Evolutionary conservation across 768 basidiomycete genomes (phyloP).

Genomic region (Suillus ampliporus): DNA sequence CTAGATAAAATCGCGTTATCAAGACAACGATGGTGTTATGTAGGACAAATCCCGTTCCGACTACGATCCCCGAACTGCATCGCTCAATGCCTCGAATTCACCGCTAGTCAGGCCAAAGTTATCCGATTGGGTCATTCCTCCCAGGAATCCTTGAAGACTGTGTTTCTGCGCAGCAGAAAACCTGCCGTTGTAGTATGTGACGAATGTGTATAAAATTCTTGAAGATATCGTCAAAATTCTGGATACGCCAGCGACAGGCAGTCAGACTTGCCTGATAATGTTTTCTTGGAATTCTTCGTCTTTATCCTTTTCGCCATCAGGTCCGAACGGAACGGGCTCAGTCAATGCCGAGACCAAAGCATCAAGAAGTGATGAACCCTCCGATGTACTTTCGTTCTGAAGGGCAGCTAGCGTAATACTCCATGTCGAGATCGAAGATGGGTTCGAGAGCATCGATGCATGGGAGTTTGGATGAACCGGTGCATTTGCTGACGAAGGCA

Average conservation of each 20-base stretch:
- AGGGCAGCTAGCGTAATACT: constrained; percentile 55
- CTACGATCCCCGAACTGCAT: constrained; percentile 14
- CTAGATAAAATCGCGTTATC: constrained; percentile 30
- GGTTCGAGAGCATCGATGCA: constrained; percentile 62
- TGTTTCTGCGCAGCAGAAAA: constrained; percentile 38
- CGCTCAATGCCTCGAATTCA: constrained; percentile 28
- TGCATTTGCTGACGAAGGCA: constrained; percentile 28
- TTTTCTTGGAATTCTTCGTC: constrained; percentile 75
- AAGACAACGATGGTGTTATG: constrained; percentile 7
- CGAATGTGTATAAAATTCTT: constrained; percentile 61
- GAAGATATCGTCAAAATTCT: constrained; percentile 3
- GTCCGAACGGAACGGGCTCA: constrained; percentile 65
- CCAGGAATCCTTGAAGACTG: constrained; percentile 34
- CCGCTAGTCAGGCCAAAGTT: constrained; percentile 13
- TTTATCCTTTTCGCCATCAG: constrained; percentile 66
- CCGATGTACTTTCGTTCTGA: constrained; percentile 35
- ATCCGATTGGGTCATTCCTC: constrained; percentile 4
- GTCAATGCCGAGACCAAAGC: constrained; percentile 58
- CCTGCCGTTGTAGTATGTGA: constrained; percentile 43
- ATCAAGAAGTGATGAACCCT: constrained; percentile 45
- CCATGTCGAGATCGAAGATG: constrained; percentile 57
- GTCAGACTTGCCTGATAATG: constrained; percentile 50
- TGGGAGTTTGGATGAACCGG: constrained; percentile 78
- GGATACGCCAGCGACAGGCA: neutral
- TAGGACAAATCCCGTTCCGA: neutral